Conservation (phyloP, 805 yeast species). For the Candida multigemmis region DNA sequence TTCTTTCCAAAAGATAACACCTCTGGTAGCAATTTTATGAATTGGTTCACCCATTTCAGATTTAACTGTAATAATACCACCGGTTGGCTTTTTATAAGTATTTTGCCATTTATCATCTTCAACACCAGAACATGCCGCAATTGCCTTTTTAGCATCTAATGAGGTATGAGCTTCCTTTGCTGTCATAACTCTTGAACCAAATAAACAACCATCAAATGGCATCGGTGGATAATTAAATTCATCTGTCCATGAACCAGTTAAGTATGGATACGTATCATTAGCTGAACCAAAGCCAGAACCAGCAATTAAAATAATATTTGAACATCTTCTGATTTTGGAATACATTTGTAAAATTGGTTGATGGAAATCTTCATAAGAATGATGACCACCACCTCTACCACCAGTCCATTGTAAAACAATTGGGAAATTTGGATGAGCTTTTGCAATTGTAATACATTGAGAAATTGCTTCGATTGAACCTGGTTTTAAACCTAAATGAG, state of each 20-base stretch:
- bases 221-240: slow-evolving; percentile 86
- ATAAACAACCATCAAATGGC: slow-evolving; percentile 97
- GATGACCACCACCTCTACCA: slow-evolving; percentile 99
- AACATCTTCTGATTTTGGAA: slow-evolving; percentile 82
- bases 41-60: slow-evolving; percentile 99
- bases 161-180: slow-evolving; percentile 95
- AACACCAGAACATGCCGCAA: slow-evolving; percentile 87
- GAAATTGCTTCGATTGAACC: slow-evolving; percentile 92
- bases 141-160: slow-evolving; percentile 86
- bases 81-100: slow-evolving; percentile 90
- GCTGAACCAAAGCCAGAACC: slow-evolving; percentile 99
- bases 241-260: slow-evolving; percentile 95
- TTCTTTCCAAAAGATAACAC: slow-evolving; percentile 96
- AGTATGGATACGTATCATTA: slow-evolving; percentile 94
- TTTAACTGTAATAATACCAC: slow-evolving; percentile 92
- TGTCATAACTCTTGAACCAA: slow-evolving; percentile 95
- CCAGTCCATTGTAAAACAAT: slow-evolving; percentile 99
- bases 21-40: slow-evolving; percentile 96
- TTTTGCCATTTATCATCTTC: slow-evolving; percentile 85
- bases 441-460: slow-evolving; percentile 83
- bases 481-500: slow-evolving; percentile 94
- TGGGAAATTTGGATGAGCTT: slow-evolving; percentile 94
- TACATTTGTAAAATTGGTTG: slow-evolving; percentile 95
- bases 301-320: slow-evolving; percentile 84
- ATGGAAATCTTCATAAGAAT: slow-evolving; percentile 98